Evolutionary conservation across 2,329 filamentous ascomycete genomes (phyloP), one percentile per base, ranked within the genome.

Genomic region (Xylaria arbuscula): DNA sequence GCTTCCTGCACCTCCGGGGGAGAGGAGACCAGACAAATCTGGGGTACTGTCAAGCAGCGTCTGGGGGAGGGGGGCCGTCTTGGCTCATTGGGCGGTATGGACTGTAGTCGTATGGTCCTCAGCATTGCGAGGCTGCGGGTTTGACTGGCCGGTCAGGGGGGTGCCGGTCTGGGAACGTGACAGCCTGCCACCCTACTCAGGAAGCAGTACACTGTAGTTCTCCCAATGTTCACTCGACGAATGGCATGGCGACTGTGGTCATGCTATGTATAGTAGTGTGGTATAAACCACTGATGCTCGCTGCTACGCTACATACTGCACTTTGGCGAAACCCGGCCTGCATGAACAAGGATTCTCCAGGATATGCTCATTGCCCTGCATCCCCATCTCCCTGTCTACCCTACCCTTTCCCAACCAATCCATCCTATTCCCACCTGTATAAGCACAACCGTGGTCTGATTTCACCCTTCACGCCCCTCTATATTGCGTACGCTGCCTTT

Each of bases 341-440:
- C 62, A 68, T 58, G 66, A 54, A 64, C 68, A 62, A 63, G 68
- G 66, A 62, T 66, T 70, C 68, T 69, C 68, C 66, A 69, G 68
- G 61, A 62, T 65, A 63, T 67, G 38, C 48, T 50, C 36, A n/a
- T 15, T 64, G 40, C 42, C 62, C 66, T 64, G 55, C 60, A 63
- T 63, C 55, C 24, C 17, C 47, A 51, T 51, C 45, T 45, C 62
- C 54, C 32, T 58, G 15, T 19, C 13, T 45, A n/a, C 40, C 40
- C 32, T 64, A 36, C 38, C 54, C 54, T 57, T 32, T 58, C 55
- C 53, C 53, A 42, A 51, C 53, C 42, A 32, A 51, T 62, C 51
- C 53, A 51, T 48, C 57, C n/a, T 53, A 45, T 36, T 51, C 34
- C 54, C 22, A 47, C 34, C 53, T 63, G 40, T 38, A 54, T 47